Evolutionary conservation across 2,329 filamentous ascomycete genomes (phyloP).

Genomic region (Aciculosporium take): DNA sequence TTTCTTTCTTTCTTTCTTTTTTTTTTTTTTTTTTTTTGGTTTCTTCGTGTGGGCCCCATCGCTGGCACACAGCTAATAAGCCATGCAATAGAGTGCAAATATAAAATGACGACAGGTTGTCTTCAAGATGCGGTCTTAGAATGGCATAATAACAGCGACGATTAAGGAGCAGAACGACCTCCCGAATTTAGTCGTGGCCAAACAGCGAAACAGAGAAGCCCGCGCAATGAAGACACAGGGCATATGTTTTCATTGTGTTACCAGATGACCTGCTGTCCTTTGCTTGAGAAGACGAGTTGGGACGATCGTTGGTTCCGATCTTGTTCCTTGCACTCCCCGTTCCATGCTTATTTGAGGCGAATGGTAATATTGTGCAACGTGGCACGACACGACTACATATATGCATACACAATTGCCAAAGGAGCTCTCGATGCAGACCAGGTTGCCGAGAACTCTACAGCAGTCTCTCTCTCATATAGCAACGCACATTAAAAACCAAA

Average conservation of each 20-base stretch:
- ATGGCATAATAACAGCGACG: conserved; percentile 1
- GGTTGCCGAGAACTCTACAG: neutral
- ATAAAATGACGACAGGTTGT: conserved; percentile 6
- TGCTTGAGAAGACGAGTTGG: neutral
- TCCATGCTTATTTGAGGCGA: neutral
- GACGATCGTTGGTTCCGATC: neutral
- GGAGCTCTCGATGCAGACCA: neutral
- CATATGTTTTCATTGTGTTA: neutral
- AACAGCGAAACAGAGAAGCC: neutral
- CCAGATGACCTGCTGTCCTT: neutral
- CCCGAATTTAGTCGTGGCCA: conserved; percentile 1
- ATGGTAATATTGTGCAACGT: neutral
- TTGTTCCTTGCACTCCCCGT: neutral
- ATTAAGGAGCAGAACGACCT: neutral
- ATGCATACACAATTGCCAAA: neutral
- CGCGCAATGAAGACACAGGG: neutral
- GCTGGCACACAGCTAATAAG: conserved; percentile 3
- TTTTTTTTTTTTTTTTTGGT: too few relatives aligned
- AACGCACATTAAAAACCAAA: neutral
- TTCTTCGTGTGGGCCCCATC: conserved; percentile 1
- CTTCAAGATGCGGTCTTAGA: conserved; percentile 3
- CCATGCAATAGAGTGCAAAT: conserved; percentile 5
- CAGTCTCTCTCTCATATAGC: neutral
- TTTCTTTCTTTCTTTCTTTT: too few relatives aligned
- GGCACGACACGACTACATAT: neutral